Evolutionary conservation across 2,329 filamentous ascomycete species (phyloP), one percentile per base, ranked within the genome.

Genomic region (Didymella sp.): DNA sequence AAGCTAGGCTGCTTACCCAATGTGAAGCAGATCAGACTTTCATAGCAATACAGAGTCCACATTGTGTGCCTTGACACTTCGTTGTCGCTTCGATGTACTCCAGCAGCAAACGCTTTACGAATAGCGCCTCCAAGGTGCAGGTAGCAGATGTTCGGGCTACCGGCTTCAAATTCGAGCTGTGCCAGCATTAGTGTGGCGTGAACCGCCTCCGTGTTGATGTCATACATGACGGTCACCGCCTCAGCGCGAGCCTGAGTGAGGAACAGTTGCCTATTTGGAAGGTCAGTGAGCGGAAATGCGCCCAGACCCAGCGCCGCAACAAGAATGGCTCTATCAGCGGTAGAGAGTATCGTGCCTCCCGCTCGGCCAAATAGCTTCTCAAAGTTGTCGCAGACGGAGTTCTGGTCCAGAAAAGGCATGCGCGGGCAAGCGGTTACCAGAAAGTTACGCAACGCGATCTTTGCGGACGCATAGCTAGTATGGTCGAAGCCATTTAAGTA

Each of bases 71-170:
- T 40, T 3, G 45, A 17, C 22, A n/a, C 11, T 50, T 41, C 1
- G 15, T 6, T 9, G 33, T 53, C 19, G 2, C 35, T 38, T 9
- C 56, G 49, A 17, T 58, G 56, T 4, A 54, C 45, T 30, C 56
- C 56, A 9, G 56, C 56, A 12, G 56, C 56, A 25, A 53, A 58
- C 4, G 56, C 56, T 44, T 58, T 58, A 12, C 56, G 50, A 15
- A 58, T 54, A 3, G 56, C 50, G 15, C 49, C 42, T n/a, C 56
- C 56, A 22, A 58, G 46, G 8, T 58, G 56, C 27, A 58, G 31
- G 31, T 58, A 58, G 33, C 56, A 53, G 17, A 58, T 53, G 17
- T 58, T 58, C 1, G 56, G 56, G 12, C 50, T 58, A 0, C 56
- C 56, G 21, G 50, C 50, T 22, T 58, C 49, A 13, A 58, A 58